Percentiles rank a stretch among this genome's conserved stretches.
Conservation (phyloP, 306 rosid species). For the Crataegus laevigata region DNA sequence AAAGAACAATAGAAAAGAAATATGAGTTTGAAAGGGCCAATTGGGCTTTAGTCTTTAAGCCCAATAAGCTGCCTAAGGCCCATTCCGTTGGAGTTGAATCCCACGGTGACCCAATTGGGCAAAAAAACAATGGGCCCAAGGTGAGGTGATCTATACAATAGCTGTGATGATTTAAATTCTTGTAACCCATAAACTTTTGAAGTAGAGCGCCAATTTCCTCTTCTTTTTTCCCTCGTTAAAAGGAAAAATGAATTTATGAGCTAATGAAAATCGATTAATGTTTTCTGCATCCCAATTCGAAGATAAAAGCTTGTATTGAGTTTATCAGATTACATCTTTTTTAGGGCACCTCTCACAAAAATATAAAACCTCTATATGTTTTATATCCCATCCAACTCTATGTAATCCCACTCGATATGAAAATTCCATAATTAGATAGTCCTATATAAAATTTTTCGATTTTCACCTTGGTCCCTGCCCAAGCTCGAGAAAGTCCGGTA, state of each 20-base stretch:
- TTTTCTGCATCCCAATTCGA: background rate
- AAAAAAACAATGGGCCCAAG: background rate
- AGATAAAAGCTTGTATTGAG: background rate
- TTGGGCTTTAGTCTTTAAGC: background rate
- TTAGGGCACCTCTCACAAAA: too few relatives aligned
- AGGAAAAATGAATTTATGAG: background rate
- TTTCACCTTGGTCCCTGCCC: conserved; percentile 6
- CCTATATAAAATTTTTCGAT: background rate
- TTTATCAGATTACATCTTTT: background rate
- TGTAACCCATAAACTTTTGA: background rate
- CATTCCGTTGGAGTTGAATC: background rate
- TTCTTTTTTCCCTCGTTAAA: background rate
- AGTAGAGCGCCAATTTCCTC: background rate
- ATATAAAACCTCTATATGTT: too few relatives aligned
- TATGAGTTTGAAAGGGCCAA: background rate
- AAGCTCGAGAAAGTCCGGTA: conserved; percentile 16
- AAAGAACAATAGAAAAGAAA: too few relatives aligned
- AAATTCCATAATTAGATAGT: background rate
- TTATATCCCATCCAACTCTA: too few relatives aligned
- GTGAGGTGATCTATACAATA: too few relatives aligned
- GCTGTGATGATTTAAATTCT: background rate
- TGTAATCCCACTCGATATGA: too few relatives aligned
- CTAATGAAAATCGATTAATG: background rate
- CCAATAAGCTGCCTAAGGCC: background rate
- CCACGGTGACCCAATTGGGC: background rate